Base-by-base conservation (phyloP, 1,284 basidiomycete species). In the Mycosarcoma mackinlayi region DNA sequence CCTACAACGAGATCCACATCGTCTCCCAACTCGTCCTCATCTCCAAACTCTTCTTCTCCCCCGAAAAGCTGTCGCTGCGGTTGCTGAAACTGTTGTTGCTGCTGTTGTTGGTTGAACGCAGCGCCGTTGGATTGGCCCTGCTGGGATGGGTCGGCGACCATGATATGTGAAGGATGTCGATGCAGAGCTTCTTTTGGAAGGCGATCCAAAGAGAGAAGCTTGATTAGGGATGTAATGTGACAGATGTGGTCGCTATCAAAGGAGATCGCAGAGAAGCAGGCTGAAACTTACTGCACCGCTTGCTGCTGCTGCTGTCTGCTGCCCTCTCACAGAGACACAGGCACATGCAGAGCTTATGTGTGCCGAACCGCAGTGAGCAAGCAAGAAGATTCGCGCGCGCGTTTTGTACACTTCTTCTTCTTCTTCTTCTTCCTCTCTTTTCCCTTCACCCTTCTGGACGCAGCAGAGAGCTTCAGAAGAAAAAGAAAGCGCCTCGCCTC, bases 1-100 rank as follows among this genome's bases (percentile, higher is more conserved):
- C 50, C 65, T 34, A 75, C 69, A 14, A 71, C 73, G 30, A 75
- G 69, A 38, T 75, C 73, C 27, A 75, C 73, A 42, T 75, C 73
- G 19, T 75, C 73, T 24, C 73, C 73, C 23, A 75, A 65, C 54
- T 75, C 73, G 25, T 75, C 73, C 30, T 75, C 73, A 47, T 61
- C 64, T 18, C 58, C 60, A 16, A 75, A 53, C 56, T 75, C 73
- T 51, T 75, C 73, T 25, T 72, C 69, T 11, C 73, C 73, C 11
- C 69, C 73, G 35, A 72, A 75, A 37, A 75, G 51, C 42, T 68
- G 65, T 31, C 73, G 65, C 25, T 75, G 73, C 45, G 56, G 66
- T 24, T 74, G 66, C 35, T 80, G 53, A n/a, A n/a, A n/a, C 28
- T 55, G 48, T 6, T 46, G 50, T 35, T 51, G 75, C 64, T 72